Evolutionary conservation across 148 eudicot genomes (phyloP).

Genomic region (Rhododendron kiyosumense): DNA sequence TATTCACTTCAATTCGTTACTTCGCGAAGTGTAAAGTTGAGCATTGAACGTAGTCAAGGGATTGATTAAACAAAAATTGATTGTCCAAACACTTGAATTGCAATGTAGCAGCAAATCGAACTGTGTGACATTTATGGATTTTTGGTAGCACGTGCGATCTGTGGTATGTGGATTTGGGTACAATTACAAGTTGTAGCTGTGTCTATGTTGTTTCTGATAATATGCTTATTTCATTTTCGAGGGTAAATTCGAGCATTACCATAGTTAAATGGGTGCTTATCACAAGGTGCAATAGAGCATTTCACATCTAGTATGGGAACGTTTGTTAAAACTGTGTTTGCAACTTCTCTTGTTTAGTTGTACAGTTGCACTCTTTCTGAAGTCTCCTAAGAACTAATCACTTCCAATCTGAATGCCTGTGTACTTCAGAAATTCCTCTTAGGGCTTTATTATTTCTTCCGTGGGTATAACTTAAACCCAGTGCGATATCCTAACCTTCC

Average conservation of each 20-base stretch:
- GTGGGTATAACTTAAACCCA: background rate
- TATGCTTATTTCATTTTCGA: background rate
- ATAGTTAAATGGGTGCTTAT: background rate
- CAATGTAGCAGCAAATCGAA: background rate
- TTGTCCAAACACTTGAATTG: background rate
- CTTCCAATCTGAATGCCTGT: background rate
- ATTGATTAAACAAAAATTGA: background rate
- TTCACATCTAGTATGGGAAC: background rate
- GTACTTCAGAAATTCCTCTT: background rate
- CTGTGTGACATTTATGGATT: background rate
- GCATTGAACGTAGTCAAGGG: background rate
- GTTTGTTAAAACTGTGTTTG: background rate
- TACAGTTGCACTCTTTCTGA: background rate
- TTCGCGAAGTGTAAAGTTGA: background rate
- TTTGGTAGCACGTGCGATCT: background rate
- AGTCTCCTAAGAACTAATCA: background rate
- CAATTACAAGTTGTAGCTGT: background rate
- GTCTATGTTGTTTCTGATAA: background rate
- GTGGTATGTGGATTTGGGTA: background rate
- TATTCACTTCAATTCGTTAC: conserved; percentile 14
- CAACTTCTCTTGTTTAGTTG: background rate
- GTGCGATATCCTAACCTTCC: background rate
- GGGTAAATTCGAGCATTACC: background rate
- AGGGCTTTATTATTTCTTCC: background rate
- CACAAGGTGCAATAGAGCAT: background rate